phyloP scores from a whole-genome alignment of 2,329 filamentous ascomycete species.

The Calonectria montana region DNA sequence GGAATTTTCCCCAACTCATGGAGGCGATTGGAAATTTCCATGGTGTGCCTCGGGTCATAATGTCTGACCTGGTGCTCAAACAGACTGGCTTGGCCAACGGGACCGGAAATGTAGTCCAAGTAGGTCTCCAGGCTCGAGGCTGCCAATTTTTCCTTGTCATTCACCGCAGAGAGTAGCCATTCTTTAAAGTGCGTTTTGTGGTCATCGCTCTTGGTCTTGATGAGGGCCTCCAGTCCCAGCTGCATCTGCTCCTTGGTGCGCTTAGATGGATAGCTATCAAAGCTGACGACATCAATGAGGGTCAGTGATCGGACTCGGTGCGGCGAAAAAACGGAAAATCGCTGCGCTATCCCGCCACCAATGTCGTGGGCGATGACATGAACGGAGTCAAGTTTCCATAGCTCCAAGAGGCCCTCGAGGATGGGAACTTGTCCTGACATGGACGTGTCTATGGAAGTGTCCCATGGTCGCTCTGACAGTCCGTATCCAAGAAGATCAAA shows the following conservation, averaged over 20 bases:
- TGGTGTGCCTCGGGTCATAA: slow-evolving; percentile 48
- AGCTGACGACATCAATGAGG: slow-evolving; percentile 46
- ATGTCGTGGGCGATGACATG: slow-evolving; percentile 48
- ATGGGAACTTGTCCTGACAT: slow-evolving; percentile 47
- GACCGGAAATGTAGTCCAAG: slow-evolving; percentile 46
- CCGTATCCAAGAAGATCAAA: slow-evolving; percentile 49
- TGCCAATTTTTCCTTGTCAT: slow-evolving; percentile 29
- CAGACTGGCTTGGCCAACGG: slow-evolving; percentile 46
- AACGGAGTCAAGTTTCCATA: slow-evolving; percentile 40
- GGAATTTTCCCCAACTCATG: slow-evolving; percentile 38
- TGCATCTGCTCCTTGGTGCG: slow-evolving; percentile 46
- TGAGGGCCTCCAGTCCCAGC: slow-evolving; percentile 42
- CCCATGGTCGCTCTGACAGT: slow-evolving; percentile 46
- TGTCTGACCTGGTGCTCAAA: slow-evolving; percentile 49
- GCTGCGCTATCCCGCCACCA: slow-evolving; percentile 46
- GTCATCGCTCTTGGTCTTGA: slow-evolving; percentile 31
- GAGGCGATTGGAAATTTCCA: slow-evolving; percentile 43
- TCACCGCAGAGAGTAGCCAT: slow-evolving; percentile 41
- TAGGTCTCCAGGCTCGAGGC: slow-evolving; percentile 39
- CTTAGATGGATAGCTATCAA: slow-evolving; percentile 49
- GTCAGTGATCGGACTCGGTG: slow-evolving; percentile 41
- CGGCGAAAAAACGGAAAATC: slow-evolving; percentile 39
- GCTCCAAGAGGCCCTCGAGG: slow-evolving; percentile 39
- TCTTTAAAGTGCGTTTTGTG: slow-evolving; percentile 43
- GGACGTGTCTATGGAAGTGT: slow-evolving; percentile 44